These are phyloP conservation scores for Jaenimonas drosophilae DNA, from an alignment of 208 protist species.

Conservation along the genomic window DNA sequence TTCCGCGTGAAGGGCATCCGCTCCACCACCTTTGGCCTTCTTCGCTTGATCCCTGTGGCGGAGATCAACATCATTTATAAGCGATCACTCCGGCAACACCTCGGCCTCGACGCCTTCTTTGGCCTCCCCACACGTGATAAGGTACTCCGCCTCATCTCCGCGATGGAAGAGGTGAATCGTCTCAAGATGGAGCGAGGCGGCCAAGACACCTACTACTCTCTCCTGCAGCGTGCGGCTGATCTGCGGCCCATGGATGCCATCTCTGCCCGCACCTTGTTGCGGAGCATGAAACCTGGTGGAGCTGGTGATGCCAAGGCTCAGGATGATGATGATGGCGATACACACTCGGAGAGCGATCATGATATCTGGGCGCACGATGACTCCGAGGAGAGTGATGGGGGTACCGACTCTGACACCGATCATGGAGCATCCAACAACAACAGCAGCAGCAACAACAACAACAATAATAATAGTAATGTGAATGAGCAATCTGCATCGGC, in stretches of 20 bases:
- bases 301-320: not conserved
- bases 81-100: not conserved
- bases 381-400: too few species aligned
- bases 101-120: slow-evolving; percentile 5
- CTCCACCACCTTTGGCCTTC: slow-evolving; percentile 2
- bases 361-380: too few species aligned
- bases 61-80: not conserved
- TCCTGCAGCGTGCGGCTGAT: too few species aligned
- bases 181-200: too few species aligned
- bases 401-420: too few species aligned
- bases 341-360: not conserved
- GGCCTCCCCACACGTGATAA: not conserved
- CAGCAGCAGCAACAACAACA: too few species aligned
- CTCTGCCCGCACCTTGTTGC: not conserved
- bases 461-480: too few species aligned
- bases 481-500: too few species aligned
- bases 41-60: slow-evolving; percentile 1
- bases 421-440: too few species aligned
- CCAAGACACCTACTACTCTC: too few species aligned
- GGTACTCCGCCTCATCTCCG: slow-evolving; percentile 1
- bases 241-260: too few species aligned
- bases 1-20: slow-evolving; percentile 4
- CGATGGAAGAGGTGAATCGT: not conserved
- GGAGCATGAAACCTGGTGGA: not conserved
- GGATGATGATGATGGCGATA: not conserved